phyloP scores from a whole-genome alignment of 2,329 filamentous ascomycete genomes.

The Arthrobotrys iridis region DNA sequence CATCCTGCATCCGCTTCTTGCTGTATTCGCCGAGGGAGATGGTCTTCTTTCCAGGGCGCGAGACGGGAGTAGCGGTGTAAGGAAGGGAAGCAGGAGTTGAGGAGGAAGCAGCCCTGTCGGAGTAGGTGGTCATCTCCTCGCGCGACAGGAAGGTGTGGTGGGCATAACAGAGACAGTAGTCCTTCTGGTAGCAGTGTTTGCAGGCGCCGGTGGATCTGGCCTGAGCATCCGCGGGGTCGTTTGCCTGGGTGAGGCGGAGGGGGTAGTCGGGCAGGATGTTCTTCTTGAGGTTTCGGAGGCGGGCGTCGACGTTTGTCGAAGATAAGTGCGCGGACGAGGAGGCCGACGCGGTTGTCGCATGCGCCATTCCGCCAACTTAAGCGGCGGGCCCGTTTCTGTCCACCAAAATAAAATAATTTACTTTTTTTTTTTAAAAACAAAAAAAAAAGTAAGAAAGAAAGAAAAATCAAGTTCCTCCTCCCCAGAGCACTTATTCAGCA shows the following conservation, averaged over 20 bases:
- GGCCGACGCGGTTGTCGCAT: conserved; percentile 55
- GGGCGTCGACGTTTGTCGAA: conserved; percentile 40
- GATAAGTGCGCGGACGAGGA: conserved; percentile 43
- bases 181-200: conserved; percentile 49
- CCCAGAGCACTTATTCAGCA: too few relatives aligned
- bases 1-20: conserved; percentile 48
- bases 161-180: conserved; percentile 53
- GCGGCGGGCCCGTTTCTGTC: conserved; percentile 40
- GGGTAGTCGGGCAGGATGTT: conserved; percentile 52
- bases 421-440: too few relatives aligned
- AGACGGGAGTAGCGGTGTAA: background rate
- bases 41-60: conserved; percentile 44
- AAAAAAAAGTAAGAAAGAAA: too few relatives aligned
- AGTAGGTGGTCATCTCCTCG: conserved; percentile 53
- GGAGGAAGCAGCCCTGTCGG: conserved; percentile 34
- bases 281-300: conserved; percentile 51
- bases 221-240: conserved; percentile 38
- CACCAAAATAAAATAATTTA: conserved; percentile 20
- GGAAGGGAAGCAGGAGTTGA: conserved; percentile 4
- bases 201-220: conserved; percentile 43
- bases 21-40: conserved; percentile 48
- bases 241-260: conserved; percentile 43
- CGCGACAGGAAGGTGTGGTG: conserved; percentile 53
- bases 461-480: too few relatives aligned
- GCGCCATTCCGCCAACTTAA: conserved; percentile 54